Percentiles rank a stretch among this genome's conserved stretches.
Conservation (phyloP, 192 early-diverging fungal species). For the Coemansia sp. region DNA sequence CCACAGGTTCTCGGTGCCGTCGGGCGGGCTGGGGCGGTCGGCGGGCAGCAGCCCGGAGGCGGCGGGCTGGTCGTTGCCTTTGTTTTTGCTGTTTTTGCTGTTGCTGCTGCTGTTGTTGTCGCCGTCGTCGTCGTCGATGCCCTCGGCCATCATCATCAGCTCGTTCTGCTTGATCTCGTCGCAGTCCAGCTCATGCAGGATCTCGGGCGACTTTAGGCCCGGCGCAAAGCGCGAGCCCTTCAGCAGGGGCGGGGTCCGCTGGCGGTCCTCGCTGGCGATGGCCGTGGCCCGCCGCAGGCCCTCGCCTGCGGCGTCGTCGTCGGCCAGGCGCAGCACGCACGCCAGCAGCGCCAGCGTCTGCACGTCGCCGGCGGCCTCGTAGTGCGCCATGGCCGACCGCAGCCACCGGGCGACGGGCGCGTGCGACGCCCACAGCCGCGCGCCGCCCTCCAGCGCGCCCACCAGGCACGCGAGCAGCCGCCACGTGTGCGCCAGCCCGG, state of each 20-base stretch:
- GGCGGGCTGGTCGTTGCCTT: no score
- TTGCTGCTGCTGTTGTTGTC: no score
- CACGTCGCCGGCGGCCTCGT: slow-evolving; percentile 43
- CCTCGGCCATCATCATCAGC: slow-evolving; percentile 47
- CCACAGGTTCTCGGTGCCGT: slow-evolving; percentile 39
- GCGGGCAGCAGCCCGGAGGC: slow-evolving; percentile 7
- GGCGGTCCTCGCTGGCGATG: not conserved
- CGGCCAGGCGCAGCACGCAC: slow-evolving; percentile 31
- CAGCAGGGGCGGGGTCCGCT: not conserved
- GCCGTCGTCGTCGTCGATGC: slow-evolving; percentile 15
- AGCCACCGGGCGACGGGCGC: slow-evolving; percentile 37
- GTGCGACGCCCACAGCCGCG: slow-evolving; percentile 19
- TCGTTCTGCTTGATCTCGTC: slow-evolving; percentile 45
- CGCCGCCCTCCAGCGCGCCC: not conserved
- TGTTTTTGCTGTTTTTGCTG: no score
- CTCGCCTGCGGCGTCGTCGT: not conserved
- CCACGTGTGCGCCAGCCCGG: slow-evolving; percentile 37
- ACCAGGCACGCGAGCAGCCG: slow-evolving; percentile 34
- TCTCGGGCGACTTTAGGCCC: slow-evolving; percentile 11
- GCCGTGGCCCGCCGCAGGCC: not conserved
- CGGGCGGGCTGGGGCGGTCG: slow-evolving; percentile 7
- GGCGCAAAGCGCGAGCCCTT: not conserved
- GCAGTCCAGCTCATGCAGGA: slow-evolving; percentile 28
- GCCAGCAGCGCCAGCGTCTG: slow-evolving; percentile 51
- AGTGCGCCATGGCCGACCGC: slow-evolving; percentile 25